These are phyloP conservation scores for Dillenia suffruticosa DNA, from an alignment of 164 flowering plant genomes.

Conservation along the genomic window DNA sequence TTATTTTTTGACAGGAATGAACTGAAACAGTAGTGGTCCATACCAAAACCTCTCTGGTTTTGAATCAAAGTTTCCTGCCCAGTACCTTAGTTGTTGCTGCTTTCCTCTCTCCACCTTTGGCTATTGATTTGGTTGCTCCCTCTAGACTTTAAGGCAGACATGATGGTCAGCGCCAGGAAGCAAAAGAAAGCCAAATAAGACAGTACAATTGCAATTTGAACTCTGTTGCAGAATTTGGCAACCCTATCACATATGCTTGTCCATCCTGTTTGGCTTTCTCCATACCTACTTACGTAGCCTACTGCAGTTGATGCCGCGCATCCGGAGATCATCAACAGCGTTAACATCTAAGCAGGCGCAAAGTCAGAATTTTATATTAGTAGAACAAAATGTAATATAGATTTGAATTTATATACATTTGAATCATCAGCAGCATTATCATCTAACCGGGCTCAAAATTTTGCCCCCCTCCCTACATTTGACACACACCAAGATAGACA, in stretches of 20 bases:
- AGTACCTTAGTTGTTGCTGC: neutral
- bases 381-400: no score
- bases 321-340: constrained; percentile 37
- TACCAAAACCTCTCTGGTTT: no score
- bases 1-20: no score
- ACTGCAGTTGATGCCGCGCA: constrained; percentile 52
- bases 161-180: constrained; percentile 30
- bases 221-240: constrained; percentile 38
- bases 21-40: no score
- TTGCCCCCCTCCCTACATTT: no score
- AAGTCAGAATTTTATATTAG: no score
- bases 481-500: no score
- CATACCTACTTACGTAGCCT: constrained; percentile 42
- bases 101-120: no score
- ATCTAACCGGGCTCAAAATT: constrained; percentile 25
- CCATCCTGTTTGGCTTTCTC: constrained; percentile 52
- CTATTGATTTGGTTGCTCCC: no score
- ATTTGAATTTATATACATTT: neutral
- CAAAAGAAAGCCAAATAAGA: constrained; percentile 39
- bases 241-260: constrained; percentile 34
- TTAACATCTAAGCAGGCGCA: constrained; percentile 30
- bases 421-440: constrained; percentile 28
- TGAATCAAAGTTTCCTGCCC: no score
- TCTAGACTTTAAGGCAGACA: constrained; percentile 23
- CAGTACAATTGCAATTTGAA: constrained; percentile 17